phyloP scores from a whole-genome alignment of 148 eudicot genomes.

The Heliosperma pusillum region DNA sequence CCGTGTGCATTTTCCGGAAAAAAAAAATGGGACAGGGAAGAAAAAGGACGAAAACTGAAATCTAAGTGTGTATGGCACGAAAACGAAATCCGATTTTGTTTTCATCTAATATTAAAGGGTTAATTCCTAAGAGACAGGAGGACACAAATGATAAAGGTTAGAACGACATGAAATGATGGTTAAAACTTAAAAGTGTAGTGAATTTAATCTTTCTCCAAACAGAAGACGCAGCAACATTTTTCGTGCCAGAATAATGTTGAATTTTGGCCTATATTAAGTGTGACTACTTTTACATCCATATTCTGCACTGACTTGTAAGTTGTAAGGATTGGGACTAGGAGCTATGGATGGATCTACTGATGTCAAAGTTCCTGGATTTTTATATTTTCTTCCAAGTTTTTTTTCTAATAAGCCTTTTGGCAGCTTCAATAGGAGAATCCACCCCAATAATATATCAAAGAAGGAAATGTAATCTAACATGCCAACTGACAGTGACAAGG shows the following conservation, averaged over 20 bases:
- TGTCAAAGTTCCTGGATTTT: constrained; percentile 7
- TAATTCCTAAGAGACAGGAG: neutral
- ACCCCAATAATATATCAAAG: too few species aligned
- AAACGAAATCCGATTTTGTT: too few species aligned
- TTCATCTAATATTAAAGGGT: neutral
- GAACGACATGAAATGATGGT: neutral
- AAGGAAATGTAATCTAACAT: too few species aligned
- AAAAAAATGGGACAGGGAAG: too few species aligned
- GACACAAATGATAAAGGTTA: neutral
- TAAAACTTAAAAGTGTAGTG: neutral
- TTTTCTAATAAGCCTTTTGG: too few species aligned
- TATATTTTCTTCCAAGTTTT: too few species aligned
- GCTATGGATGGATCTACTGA: neutral
- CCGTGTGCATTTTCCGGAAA: too few species aligned
- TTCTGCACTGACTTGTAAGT: neutral
- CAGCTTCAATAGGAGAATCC: too few species aligned
- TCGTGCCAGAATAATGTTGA: neutral
- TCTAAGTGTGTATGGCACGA: too few species aligned
- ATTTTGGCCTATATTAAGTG: neutral
- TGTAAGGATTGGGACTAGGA: too few species aligned
- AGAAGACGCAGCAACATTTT: neutral
- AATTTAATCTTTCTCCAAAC: neutral
- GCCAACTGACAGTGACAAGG: too few species aligned
- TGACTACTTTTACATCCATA: neutral
- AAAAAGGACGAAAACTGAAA: too few species aligned